phyloP scores from a whole-genome alignment of 2,329 filamentous ascomycete species.

The Parastagonospora nodorum region DNA sequence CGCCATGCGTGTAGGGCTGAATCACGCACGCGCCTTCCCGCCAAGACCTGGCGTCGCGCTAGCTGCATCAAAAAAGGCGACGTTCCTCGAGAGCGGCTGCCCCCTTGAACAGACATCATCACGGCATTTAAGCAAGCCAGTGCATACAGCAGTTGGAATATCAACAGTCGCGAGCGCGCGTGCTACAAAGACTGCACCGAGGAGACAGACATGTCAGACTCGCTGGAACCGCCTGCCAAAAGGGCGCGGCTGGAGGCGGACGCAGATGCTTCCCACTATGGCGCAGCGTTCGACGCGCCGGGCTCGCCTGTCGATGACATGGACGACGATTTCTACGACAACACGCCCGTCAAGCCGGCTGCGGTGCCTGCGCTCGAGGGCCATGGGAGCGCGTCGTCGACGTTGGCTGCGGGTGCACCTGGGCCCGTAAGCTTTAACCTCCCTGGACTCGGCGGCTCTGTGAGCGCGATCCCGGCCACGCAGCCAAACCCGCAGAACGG shows the following conservation, averaged over 20 bases:
- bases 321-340: constrained; percentile 48
- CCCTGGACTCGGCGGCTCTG: constrained; percentile 44
- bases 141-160: constrained; percentile 34
- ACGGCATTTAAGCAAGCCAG: constrained; percentile 34
- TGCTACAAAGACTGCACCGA: constrained; percentile 31
- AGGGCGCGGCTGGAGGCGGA: constrained; percentile 43
- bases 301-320: constrained; percentile 46
- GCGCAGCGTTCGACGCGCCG: constrained; percentile 44
- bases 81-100: constrained; percentile 16
- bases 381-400: constrained; percentile 11
- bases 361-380: constrained; percentile 24
- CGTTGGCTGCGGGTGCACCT: constrained; percentile 26
- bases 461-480: constrained; percentile 27
- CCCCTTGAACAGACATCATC: constrained; percentile 16
- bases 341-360: constrained; percentile 35
- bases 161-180: constrained; percentile 28
- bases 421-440: constrained; percentile 34
- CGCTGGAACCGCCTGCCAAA: constrained; percentile 48
- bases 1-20: constrained; percentile 24
- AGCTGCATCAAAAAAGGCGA: constrained; percentile 36
- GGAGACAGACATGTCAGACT: constrained; percentile 40
- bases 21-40: constrained; percentile 14
- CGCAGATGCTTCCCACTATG: constrained; percentile 43
- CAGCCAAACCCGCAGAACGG: constrained; percentile 20
- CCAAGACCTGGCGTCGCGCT: constrained; percentile 19